These are phyloP conservation scores for Colletotrichum limetticola DNA, from an alignment of 2,329 filamentous ascomycete species.

Conservation along the genomic window DNA sequence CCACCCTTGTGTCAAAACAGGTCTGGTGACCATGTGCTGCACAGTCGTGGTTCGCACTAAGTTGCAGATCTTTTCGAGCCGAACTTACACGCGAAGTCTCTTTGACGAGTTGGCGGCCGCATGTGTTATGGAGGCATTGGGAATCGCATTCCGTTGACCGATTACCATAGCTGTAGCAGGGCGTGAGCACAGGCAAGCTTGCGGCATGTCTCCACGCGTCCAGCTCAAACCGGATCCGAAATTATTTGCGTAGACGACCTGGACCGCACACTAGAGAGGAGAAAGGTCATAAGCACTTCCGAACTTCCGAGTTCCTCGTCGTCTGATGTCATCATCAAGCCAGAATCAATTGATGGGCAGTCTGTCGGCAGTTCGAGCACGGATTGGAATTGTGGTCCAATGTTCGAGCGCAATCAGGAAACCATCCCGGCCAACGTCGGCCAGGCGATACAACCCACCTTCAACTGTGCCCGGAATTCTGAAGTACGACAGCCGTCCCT, in stretches of 20 bases:
- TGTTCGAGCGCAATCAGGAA: neutral
- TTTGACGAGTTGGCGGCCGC: neutral
- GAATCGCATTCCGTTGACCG: neutral
- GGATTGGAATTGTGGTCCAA: neutral
- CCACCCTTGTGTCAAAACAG: slow-evolving; percentile 18
- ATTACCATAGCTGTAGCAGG: neutral
- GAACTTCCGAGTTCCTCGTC: slow-evolving; percentile 11
- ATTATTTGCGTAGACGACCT: neutral
- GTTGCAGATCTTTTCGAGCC: neutral
- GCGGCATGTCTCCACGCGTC: neutral
- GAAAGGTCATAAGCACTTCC: slow-evolving; percentile 10
- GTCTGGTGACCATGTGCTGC: slow-evolving; percentile 23
- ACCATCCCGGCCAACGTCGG: neutral
- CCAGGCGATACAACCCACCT: neutral
- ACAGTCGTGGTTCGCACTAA: slow-evolving; percentile 8
- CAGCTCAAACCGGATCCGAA: neutral
- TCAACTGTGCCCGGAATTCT: neutral
- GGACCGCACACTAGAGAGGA: neutral
- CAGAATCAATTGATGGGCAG: neutral
- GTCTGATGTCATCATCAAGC: slow-evolving; percentile 24
- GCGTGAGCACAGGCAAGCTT: neutral
- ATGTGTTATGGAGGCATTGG: slow-evolving; percentile 1
- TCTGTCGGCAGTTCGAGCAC: neutral
- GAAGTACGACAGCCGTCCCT: neutral
- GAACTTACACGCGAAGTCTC: slow-evolving; percentile 12